Percentiles rank a stretch among this genome's conserved stretches.
Evolutionary conservation across 2,329 filamentous ascomycete genomes (phyloP).

Genomic region (Cryoendolithus antarcticus): DNA sequence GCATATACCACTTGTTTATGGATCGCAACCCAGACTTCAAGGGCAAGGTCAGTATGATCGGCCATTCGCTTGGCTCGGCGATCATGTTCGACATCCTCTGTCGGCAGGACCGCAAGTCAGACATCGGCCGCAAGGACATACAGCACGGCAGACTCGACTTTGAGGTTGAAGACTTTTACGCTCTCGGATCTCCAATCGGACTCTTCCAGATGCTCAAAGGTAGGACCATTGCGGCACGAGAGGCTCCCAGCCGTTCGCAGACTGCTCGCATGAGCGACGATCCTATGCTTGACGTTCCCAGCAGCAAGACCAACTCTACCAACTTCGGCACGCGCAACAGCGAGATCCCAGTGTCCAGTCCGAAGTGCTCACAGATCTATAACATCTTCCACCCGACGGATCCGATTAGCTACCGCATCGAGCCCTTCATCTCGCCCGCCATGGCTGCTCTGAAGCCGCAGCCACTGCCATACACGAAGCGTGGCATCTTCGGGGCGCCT

Average conservation of each 20-base stretch:
- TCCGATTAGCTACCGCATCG: constrained; percentile 82
- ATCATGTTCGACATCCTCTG: constrained; percentile 92
- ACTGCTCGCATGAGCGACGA: constrained; percentile 35
- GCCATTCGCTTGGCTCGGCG: constrained; percentile 83
- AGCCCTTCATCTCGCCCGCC: constrained; percentile 76
- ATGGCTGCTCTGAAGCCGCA: constrained; percentile 86
- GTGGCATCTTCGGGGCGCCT: constrained; percentile 67
- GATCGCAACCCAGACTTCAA: constrained; percentile 77
- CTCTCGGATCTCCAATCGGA: constrained; percentile 76
- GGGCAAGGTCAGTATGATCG: constrained; percentile 77
- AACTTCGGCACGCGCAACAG: constrained; percentile 14
- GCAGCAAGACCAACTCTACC: constrained; percentile 14
- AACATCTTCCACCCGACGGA: constrained; percentile 96
- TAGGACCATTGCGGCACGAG: constrained; percentile 38
- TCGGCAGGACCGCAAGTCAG: constrained; percentile 46
- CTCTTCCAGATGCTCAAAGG: constrained; percentile 96
- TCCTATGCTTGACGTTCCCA: constrained; percentile 39
- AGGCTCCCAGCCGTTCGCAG: constrained; percentile 23
- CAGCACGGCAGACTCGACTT: constrained; percentile 55
- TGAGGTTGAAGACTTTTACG: constrained; percentile 81
- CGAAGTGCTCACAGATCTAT: constrained; percentile 74
- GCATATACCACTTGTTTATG: constrained; percentile 71
- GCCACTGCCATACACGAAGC: constrained; percentile 79
- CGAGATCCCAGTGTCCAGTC: constrained; percentile 52
- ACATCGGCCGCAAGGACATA: constrained; percentile 12